Conservation (phyloP, 371 early-diverging fungal species). For the Mortierella sp. region DNA sequence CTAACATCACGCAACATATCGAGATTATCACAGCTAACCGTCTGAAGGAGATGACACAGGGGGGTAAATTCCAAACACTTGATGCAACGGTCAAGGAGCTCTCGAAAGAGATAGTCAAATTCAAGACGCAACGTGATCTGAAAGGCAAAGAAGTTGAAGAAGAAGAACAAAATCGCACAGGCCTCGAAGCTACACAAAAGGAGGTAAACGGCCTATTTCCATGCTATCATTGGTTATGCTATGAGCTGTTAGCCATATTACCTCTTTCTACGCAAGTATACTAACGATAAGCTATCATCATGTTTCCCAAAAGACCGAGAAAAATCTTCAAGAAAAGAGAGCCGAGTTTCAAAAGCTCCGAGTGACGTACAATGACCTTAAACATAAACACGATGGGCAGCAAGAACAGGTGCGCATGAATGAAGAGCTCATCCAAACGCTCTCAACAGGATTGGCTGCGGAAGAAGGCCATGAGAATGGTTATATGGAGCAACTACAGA, state of each 20-base stretch:
- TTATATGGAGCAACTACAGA: constrained; percentile 92
- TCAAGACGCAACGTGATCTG: constrained; percentile 85
- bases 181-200: constrained; percentile 56
- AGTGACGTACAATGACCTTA: constrained; percentile 72
- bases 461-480: constrained; percentile 94
- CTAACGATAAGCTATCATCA: background rate
- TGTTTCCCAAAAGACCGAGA: constrained; percentile 59
- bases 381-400: constrained; percentile 74
- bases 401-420: constrained; percentile 73
- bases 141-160: constrained; percentile 80
- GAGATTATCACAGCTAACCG: constrained; percentile 38
- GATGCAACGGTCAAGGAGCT: constrained; percentile 80
- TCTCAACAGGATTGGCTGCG: constrained; percentile 93
- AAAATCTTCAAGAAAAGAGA: constrained; percentile 66
- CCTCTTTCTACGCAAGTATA: background rate
- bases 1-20: constrained; percentile 48
- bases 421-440: constrained; percentile 90
- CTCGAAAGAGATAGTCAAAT: constrained; percentile 80
- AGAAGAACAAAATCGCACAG: constrained; percentile 68
- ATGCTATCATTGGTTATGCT: background rate
- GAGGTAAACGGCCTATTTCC: constrained; percentile 58
- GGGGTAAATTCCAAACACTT: constrained; percentile 71
- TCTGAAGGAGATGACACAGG: constrained; percentile 68
- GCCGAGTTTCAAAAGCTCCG: constrained; percentile 61
- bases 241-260: background rate